A percentile compares a stretch with the other conserved stretches of the same genome.
Evolutionary conservation across 2,329 filamentous ascomycete species (phyloP).

Genomic region (Ophiobolus disseminans): DNA sequence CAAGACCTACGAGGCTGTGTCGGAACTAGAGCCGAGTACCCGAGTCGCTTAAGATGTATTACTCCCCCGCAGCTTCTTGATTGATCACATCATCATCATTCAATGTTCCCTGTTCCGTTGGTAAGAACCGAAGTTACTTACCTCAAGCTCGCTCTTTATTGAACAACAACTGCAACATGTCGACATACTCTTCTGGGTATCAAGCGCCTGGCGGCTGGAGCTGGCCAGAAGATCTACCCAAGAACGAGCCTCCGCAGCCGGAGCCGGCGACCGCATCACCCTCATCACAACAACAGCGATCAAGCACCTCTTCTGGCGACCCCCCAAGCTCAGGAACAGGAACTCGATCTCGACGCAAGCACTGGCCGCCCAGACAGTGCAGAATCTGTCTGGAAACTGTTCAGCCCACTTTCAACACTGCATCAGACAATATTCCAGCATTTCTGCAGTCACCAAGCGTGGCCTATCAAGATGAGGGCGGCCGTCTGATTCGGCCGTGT

Average conservation of each 20-base stretch:
- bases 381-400: conserved; percentile 86
- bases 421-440: conserved; percentile 61
- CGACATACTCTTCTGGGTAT: conserved; percentile 51
- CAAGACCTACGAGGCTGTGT: conserved; percentile 24
- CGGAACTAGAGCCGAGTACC: conserved; percentile 26
- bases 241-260: conserved; percentile 27
- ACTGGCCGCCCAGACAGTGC: conserved; percentile 77
- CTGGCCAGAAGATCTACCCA: conserved; percentile 56
- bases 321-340: conserved; percentile 21
- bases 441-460: conserved; percentile 67
- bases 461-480: conserved; percentile 76
- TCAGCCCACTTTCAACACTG: conserved; percentile 64
- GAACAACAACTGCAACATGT: conserved; percentile 40
- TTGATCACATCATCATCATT: conserved; percentile 28
- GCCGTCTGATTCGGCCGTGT: conserved; percentile 85
- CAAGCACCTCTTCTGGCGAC: conserved; percentile 21
- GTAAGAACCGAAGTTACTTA: conserved; percentile 34
- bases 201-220: conserved; percentile 53
- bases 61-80: conserved; percentile 26
- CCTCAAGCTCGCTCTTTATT: conserved; percentile 7
- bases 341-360: conserved; percentile 41
- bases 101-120: conserved; percentile 21
- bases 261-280: conserved; percentile 22
- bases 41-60: conserved; percentile 28
- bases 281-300: conserved; percentile 19